These are phyloP conservation scores for Aspergillus sclerotialis DNA, from an alignment of 2,329 filamentous ascomycete species.

Conservation along the genomic window DNA sequence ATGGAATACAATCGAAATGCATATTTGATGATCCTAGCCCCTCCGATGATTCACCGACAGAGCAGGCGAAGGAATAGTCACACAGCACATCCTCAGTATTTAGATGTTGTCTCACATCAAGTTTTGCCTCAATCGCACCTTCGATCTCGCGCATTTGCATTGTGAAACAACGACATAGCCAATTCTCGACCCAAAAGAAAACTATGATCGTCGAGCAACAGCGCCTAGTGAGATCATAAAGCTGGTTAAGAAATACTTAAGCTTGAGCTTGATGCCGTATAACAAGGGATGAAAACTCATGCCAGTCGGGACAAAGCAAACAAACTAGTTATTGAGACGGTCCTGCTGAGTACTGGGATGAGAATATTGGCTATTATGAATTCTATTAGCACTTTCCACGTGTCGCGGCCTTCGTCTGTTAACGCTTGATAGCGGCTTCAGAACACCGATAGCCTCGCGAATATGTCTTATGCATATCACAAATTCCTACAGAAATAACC, in stretches of 20 bases:
- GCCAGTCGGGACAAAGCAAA: slow-evolving; percentile 28
- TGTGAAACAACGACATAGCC: too few relatives aligned
- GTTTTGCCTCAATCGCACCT: too few relatives aligned
- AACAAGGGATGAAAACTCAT: slow-evolving; percentile 30
- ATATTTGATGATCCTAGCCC: too few relatives aligned
- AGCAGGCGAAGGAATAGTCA: too few relatives aligned
- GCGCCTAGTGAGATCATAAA: slow-evolving; percentile 20
- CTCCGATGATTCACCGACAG: too few relatives aligned
- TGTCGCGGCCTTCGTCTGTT: slow-evolving; percentile 28
- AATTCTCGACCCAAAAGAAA: too few relatives aligned
- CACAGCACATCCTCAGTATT: too few relatives aligned
- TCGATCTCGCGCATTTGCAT: too few relatives aligned
- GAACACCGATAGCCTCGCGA: slow-evolving; percentile 35
- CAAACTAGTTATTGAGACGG: slow-evolving; percentile 28
- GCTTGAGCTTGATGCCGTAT: slow-evolving; percentile 39
- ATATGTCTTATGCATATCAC: slow-evolving; percentile 47
- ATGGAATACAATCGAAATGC: too few relatives aligned
- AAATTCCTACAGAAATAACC: slow-evolving; percentile 47
- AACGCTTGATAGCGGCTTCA: slow-evolving; percentile 29
- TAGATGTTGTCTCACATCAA: too few relatives aligned
- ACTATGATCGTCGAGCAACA: too few relatives aligned
- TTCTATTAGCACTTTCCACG: slow-evolving; percentile 34
- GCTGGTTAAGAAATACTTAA: slow-evolving; percentile 38
- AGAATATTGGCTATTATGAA: slow-evolving; percentile 38
- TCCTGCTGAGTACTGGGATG: slow-evolving; percentile 32